Conservation (phyloP, 2,329 filamentous ascomycete genomes). For the Phaeosphaeria sp. region DNA sequence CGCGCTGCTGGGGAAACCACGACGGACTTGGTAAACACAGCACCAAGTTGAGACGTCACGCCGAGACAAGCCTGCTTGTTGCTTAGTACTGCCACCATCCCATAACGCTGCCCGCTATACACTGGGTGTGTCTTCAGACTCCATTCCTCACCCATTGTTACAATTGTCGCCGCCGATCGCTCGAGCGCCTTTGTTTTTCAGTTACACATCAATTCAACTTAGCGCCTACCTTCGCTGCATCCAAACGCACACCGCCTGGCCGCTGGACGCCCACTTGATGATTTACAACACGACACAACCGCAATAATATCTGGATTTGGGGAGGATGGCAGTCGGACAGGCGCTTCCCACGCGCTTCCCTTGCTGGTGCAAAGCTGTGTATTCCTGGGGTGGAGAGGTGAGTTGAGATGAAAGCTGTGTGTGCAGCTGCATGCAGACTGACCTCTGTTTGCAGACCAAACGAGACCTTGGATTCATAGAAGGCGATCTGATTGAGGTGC, state of each 20-base stretch:
- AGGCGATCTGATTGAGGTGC: conserved; percentile 95
- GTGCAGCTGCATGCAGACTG: conserved; percentile 23
- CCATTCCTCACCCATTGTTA: conserved; percentile 17
- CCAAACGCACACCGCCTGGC: conserved; percentile 21
- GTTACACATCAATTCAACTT: not conserved
- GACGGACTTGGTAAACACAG: conserved; percentile 23
- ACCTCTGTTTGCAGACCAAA: conserved; percentile 66
- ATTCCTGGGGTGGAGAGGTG: conserved; percentile 88
- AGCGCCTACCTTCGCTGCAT: not conserved
- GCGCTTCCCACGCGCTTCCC: conserved; percentile 78
- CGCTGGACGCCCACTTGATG: conserved; percentile 18
- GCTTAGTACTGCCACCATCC: conserved; percentile 17
- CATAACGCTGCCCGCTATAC: conserved; percentile 23
- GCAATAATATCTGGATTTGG: conserved; percentile 2
- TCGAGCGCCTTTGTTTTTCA: conserved; percentile 9
- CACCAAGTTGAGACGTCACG: conserved; percentile 21
- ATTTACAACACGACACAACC: conserved; percentile 21
- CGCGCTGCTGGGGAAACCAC: conserved; percentile 27
- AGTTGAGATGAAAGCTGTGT: conserved; percentile 15
- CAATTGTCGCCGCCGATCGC: conserved; percentile 6
- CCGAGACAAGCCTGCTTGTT: conserved; percentile 21
- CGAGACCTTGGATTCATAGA: conserved; percentile 96
- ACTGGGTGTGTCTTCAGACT: conserved; percentile 14
- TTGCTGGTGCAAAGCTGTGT: conserved; percentile 89
- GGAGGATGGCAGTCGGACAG: conserved; percentile 55